These are phyloP conservation scores for Neurospora tetraspora DNA, from an alignment of 495 filamentous ascomycete genomes.

Conservation along the genomic window DNA sequence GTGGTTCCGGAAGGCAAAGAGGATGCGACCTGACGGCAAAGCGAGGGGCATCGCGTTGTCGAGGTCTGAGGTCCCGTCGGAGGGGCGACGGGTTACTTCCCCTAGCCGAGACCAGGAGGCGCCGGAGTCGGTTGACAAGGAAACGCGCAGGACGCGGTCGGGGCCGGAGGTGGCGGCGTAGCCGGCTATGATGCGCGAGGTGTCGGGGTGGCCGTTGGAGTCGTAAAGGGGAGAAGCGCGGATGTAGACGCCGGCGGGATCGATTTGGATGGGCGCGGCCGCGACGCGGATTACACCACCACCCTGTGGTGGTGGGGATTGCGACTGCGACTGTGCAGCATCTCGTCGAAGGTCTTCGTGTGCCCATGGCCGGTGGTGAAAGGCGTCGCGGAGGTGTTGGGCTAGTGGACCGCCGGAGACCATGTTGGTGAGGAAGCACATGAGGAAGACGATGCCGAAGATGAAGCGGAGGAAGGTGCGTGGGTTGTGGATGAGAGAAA, in stretches of 20 bases:
- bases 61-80: slow-evolving; percentile 35
- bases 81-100: slow-evolving; percentile 14
- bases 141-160: slow-evolving; percentile 20
- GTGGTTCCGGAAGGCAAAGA: slow-evolving; percentile 54
- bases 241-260: slow-evolving; percentile 36
- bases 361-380: background rate
- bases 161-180: slow-evolving; percentile 27
- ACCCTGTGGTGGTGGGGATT: background rate
- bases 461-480: background rate
- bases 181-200: slow-evolving; percentile 25
- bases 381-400: background rate
- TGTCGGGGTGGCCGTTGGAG: slow-evolving; percentile 8
- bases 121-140: slow-evolving; percentile 30
- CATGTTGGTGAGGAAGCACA: background rate
- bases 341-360: background rate
- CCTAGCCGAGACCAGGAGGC: slow-evolving; percentile 30
- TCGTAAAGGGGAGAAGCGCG: slow-evolving; percentile 29
- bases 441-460: background rate
- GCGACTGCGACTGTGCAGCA: background rate
- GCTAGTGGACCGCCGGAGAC: background rate
- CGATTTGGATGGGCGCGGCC: slow-evolving; percentile 18
- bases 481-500: background rate
- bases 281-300: background rate
- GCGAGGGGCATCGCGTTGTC: slow-evolving; percentile 52
- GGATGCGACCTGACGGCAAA: slow-evolving; percentile 35